Base-by-base conservation (phyloP, 2,329 filamentous ascomycete species). In the Dactylella cylindrospora region DNA sequence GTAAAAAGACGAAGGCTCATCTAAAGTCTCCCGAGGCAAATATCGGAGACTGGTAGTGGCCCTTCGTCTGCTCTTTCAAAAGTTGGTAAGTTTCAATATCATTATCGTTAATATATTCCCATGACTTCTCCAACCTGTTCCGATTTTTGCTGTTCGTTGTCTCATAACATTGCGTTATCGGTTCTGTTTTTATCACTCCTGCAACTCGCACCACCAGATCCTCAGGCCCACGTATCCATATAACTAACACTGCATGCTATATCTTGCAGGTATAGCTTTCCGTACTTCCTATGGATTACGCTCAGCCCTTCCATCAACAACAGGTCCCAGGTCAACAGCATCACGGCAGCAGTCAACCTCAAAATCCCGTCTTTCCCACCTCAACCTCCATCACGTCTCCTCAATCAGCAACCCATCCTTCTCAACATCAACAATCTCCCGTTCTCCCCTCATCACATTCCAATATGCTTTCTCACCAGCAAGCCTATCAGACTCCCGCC, bases 211-310 rank as follows among this genome's bases (percentile, higher is more conserved):
- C 54, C 54, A 38, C 57, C 26, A 62, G 57, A 62, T 62, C 57
- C 57, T 62, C 35, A 29, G 28, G 41, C 54, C 33, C 23, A 28
- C 47, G 50, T 60, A 60, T 62, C 35, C 40, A 52, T 35, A 35
- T 31, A 43, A 47, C 57, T 62, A 39, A 62, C 57, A 49, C 22
- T 35, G 8, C 7, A 36, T 40, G 43, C 57, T 54, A 62, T 62
- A 62, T 62, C 57, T 62, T 47, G 25, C 43, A 62, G 57, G 57
- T 62, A 62, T 62, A 62, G 57, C 57, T 62, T 62, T 62, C 57
- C 57, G 43, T 62, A 62, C 53, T 44, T 62, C 57, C 57, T 62
- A 62, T 62, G 57, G 57, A 62, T 62, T 62, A 62, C 57, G 57
- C 57, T 62, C 57, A 62, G 57, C 57, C 43, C 43, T 62, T 62